phyloP scores from a whole-genome alignment of 164 flowering plant genomes.

The Chimonanthus praecox region DNA sequence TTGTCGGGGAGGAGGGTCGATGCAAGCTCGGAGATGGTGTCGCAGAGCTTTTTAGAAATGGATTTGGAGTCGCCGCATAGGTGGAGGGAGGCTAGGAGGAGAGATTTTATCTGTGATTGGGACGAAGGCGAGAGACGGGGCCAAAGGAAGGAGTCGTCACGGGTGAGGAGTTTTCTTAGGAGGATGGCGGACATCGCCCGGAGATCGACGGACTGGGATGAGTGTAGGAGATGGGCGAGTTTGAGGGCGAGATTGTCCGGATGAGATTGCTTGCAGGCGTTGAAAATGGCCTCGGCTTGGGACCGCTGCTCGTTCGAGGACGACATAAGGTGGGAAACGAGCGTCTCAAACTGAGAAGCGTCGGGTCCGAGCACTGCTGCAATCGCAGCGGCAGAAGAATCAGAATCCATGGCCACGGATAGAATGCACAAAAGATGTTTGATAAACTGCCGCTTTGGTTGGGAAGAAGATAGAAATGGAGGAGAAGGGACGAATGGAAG shows the following conservation, averaged over 20 bases:
- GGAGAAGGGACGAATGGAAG: too few relatives aligned
- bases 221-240: constrained; percentile 68
- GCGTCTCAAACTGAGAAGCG: constrained; percentile 66
- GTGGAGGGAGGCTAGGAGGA: constrained; percentile 57
- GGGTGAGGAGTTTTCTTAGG: constrained; percentile 83
- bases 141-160: constrained; percentile 86
- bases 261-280: constrained; percentile 66
- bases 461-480: too few relatives aligned
- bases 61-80: constrained; percentile 53
- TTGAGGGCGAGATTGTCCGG: constrained; percentile 74
- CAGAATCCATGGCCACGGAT: constrained; percentile 6
- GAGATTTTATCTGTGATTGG: constrained; percentile 60
- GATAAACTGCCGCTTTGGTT: not conserved
- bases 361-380: constrained; percentile 75
- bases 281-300: constrained; percentile 70
- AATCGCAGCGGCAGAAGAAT: constrained; percentile 36
- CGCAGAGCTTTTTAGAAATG: constrained; percentile 82
- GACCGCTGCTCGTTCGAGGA: constrained; percentile 76
- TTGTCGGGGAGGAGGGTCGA: constrained; percentile 69
- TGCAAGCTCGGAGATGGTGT: constrained; percentile 91
- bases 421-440: not conserved
- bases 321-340: constrained; percentile 78
- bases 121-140: constrained; percentile 63
- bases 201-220: constrained; percentile 55
- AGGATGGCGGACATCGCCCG: constrained; percentile 96